Conservation (phyloP, 345 rosid species). For the Salix exigua region DNA sequence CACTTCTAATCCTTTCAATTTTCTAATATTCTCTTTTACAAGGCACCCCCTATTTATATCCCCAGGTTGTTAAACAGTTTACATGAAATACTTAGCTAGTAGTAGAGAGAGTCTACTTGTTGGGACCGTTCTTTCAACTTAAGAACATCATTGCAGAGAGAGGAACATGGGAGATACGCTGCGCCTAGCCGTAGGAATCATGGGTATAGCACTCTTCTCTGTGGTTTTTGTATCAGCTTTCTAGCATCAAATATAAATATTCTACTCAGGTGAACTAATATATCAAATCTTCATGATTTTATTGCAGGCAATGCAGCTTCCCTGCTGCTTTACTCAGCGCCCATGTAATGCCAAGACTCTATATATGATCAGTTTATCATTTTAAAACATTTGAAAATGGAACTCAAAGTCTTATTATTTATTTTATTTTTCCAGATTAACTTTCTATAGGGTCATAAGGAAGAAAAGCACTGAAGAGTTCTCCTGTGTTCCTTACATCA, state of each 20-base stretch:
- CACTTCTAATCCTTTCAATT: conserved; percentile 17
- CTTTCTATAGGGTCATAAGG: conserved; percentile 59
- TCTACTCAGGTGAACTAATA: neutral
- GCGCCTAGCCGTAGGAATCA: conserved; percentile 60
- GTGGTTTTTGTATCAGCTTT: neutral
- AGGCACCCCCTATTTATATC: conserved; percentile 32
- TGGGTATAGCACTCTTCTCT: conserved; percentile 35
- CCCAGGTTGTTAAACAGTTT: conserved; percentile 17
- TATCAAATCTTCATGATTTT: conserved; percentile 8
- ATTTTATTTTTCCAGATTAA: conserved; percentile 49
- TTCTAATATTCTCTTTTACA: conserved; percentile 20
- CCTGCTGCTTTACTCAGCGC: conserved; percentile 63
- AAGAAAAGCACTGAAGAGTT: conserved; percentile 73
- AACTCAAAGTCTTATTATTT: neutral
- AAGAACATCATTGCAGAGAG: conserved; percentile 7
- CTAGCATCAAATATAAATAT: neutral
- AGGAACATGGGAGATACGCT: conserved; percentile 49
- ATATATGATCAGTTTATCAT: too few relatives aligned
- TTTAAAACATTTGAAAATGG: neutral
- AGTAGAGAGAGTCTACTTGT: neutral
- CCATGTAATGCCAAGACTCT: conserved; percentile 44
- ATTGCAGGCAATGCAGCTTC: conserved; percentile 81
- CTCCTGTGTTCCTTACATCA: conserved; percentile 73
- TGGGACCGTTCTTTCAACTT: conserved; percentile 13
- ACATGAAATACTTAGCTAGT: neutral